A percentile compares a stretch with the other conserved stretches of the same genome.
These are phyloP conservation scores for Fusarium fujikuroi DNA, from an alignment of 2,329 filamentous ascomycete species.

Conservation along the genomic window DNA sequence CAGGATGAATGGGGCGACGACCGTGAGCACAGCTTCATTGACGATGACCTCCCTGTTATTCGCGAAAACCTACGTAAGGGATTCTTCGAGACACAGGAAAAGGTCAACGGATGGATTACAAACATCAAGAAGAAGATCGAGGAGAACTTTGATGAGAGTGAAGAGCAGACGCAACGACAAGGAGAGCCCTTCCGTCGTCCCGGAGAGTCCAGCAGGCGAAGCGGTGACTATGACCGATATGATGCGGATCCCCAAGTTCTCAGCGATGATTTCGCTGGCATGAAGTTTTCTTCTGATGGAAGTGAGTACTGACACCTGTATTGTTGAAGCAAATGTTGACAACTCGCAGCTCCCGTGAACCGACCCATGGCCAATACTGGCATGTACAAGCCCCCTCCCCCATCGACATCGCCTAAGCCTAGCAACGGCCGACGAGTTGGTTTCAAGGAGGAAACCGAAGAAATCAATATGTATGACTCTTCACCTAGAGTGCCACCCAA, in stretches of 20 bases:
- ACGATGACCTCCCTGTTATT: conserved; percentile 94
- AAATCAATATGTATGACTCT: conserved; percentile 80
- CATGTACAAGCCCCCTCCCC: conserved; percentile 77
- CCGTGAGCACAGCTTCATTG: conserved; percentile 88
- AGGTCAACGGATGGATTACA: conserved; percentile 92
- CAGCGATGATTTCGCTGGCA: conserved; percentile 85
- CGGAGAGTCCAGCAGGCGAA: conserved; percentile 73
- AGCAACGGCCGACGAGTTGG: conserved; percentile 63
- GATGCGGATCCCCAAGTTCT: conserved; percentile 93
- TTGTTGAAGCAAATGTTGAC: conserved; percentile 28
- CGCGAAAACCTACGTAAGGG: conserved; percentile 93
- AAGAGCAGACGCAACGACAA: conserved; percentile 53
- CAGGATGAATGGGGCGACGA: conserved; percentile 61
- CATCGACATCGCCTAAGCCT: conserved; percentile 62
- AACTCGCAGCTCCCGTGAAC: conserved; percentile 51
- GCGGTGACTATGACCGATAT: conserved; percentile 90
- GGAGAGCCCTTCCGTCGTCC: conserved; percentile 59
- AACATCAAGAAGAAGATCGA: conserved; percentile 94
- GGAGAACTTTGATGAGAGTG: conserved; percentile 82
- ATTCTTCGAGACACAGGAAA: conserved; percentile 92
- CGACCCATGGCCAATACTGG: conserved; percentile 80
- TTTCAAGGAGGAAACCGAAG: conserved; percentile 74
- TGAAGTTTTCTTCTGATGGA: conserved; percentile 70
- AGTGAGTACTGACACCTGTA: conserved; percentile 57
- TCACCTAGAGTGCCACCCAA: conserved; percentile 67